Evolutionary conservation across 2,329 filamentous ascomycete genomes (phyloP).

Genomic region (Cordyceps sp.): DNA sequence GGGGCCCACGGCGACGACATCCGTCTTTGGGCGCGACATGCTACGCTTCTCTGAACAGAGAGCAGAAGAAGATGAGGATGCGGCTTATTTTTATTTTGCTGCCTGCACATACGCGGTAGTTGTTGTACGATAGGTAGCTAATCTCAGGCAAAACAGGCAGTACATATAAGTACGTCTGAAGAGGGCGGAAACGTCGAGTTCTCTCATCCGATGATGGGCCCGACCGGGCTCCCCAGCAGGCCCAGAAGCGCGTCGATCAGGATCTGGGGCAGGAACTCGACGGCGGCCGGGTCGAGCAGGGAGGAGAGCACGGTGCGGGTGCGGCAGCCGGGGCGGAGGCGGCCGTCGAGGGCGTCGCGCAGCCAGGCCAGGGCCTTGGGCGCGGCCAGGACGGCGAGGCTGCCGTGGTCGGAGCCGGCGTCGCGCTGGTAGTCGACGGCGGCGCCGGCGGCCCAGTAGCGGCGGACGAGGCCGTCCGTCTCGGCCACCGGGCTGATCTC

Average conservation of each 20-base stretch:
- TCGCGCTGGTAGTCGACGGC: constrained; percentile 27
- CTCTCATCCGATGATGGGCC: constrained; percentile 2
- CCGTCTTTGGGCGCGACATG: too few relatives aligned
- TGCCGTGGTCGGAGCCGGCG: constrained; percentile 20
- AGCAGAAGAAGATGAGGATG: too few relatives aligned
- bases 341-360: constrained; percentile 3
- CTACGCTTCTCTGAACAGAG: too few relatives aligned
- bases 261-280: constrained; percentile 4
- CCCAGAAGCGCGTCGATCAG: constrained; percentile 4
- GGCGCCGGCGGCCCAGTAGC: constrained; percentile 23
- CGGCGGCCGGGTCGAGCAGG: constrained; percentile 4
- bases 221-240: constrained; percentile 3
- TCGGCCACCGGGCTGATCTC: constrained; percentile 25
- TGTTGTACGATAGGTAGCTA: background rate
- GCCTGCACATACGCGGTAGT: too few relatives aligned
- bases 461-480: constrained; percentile 23
- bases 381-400: constrained; percentile 4
- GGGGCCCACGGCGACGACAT: too few relatives aligned
- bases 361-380: constrained; percentile 7
- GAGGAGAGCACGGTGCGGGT: constrained; percentile 3
- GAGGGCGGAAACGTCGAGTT: background rate
- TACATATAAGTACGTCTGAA: background rate
- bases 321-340: constrained; percentile 1
- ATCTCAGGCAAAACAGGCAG: too few relatives aligned
- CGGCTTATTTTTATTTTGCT: too few relatives aligned